Evolutionary conservation across 1,284 basidiomycete species (phyloP).

Genomic region (Neolentinus lepideus): DNA sequence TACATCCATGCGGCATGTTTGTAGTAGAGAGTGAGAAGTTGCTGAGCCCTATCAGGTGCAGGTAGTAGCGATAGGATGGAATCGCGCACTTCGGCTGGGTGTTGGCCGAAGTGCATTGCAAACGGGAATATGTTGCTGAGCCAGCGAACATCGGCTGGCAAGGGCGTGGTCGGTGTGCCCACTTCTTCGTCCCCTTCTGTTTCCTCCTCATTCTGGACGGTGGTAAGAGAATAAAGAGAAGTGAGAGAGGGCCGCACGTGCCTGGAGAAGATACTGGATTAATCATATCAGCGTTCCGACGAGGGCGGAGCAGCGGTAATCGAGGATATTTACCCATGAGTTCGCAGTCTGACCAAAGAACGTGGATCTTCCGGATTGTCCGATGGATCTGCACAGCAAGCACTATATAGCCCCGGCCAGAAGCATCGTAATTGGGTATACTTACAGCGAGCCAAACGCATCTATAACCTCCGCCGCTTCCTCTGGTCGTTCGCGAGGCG

Average conservation of each 20-base stretch:
- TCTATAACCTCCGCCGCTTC: constrained; percentile 72
- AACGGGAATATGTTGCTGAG: constrained; percentile 58
- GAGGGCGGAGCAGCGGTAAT: neutral
- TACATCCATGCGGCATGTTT: constrained; percentile 74
- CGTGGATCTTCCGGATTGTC: constrained; percentile 57
- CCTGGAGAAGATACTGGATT: constrained; percentile 64
- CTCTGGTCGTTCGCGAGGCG: constrained; percentile 12
- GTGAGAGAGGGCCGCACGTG: constrained; percentile 19
- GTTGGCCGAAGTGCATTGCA: constrained; percentile 30
- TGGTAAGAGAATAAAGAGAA: constrained; percentile 6
- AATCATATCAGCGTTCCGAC: neutral
- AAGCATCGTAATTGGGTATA: neutral
- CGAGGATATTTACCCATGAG: constrained; percentile 51
- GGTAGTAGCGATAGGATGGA: constrained; percentile 65
- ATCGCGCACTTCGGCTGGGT: constrained; percentile 42
- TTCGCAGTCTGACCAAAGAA: constrained; percentile 71
- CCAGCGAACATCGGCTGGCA: constrained; percentile 61
- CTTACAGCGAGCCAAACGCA: constrained; percentile 62
- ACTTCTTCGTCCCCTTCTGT: constrained; percentile 44
- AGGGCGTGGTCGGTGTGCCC: constrained; percentile 41
- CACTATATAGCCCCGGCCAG: constrained; percentile 34
- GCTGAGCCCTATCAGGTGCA: constrained; percentile 44
- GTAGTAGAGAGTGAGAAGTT: constrained; percentile 58
- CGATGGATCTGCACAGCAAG: constrained; percentile 48
- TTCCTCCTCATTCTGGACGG: constrained; percentile 54